Evolutionary conservation across 2,329 filamentous ascomycete genomes (phyloP), one percentile per base, ranked within the genome.

Genomic region (Fusarium clavum): DNA sequence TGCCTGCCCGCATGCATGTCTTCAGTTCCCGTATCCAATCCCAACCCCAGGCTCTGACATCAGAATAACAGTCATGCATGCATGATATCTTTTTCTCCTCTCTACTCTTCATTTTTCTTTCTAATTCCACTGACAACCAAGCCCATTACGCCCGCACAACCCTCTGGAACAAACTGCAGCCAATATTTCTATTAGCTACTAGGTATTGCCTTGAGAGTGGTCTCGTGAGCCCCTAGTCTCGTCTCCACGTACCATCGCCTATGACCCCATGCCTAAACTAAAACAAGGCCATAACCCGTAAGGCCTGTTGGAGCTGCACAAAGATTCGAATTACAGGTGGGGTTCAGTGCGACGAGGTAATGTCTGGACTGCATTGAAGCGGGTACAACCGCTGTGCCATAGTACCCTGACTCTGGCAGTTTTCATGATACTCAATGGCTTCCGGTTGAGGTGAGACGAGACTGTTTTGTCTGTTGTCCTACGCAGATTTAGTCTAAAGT

Each of bases 261-360:
- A 38, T 38, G 34, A 38, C 56, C 65, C 65, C 49, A 46, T 64
- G 34, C 58, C 67, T 67, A 61, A 51, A 51, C 65, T 41, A 62
- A 67, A 70, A 70, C 44, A 57, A 70, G 64, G 61, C 49, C 67
- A 48, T 44, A 29, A 29, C 43, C 47, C 49, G 57, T 59, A 43
- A 60, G 44, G 43, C 61, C 61, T 24, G 63, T 54, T 58, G 29
- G 44, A 53, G 55, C 43, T 66, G 63, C 47, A 43, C 44, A 57
- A 46, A 57, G 47, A 14, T n/a, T 61, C 55, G 63, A 70, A 52
- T 61, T 70, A 34, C 40, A 45, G 57, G 68, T 71, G 68, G 68
- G 56, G 68, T 56, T 61, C 52, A 57, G 54, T 70, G 63, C 67
- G 45, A 57, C 67, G 48, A 54, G 52, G 45, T 40, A 53, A 55